Conservation (phyloP, 805 yeast species). For the Yamadazyma insecticola region DNA sequence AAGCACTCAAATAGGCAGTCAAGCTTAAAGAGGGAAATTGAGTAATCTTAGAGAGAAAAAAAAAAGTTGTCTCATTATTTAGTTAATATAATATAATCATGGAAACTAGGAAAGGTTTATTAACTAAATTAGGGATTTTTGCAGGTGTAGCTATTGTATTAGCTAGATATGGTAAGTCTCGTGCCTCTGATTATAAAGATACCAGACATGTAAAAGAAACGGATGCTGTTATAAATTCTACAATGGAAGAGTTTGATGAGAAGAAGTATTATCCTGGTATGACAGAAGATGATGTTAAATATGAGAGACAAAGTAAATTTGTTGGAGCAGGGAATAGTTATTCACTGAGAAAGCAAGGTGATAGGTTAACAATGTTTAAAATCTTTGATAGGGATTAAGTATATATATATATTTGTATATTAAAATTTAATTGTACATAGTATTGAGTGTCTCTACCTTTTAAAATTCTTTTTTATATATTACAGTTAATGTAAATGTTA, state of each 20-base stretch:
- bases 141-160: conserved; percentile 26
- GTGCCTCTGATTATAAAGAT: conserved; percentile 30
- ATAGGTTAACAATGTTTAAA: conserved; percentile 33
- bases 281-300: conserved; percentile 24
- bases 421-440: conserved; percentile 1
- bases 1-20: too few species aligned
- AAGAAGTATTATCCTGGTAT: conserved; percentile 46
- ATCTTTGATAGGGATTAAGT: conserved; percentile 17
- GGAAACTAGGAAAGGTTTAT: conserved; percentile 35
- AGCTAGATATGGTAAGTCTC: conserved; percentile 30
- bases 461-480: too few species aligned
- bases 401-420: background rate
- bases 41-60: too few species aligned
- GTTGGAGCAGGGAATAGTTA: conserved; percentile 68
- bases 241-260: conserved; percentile 24
- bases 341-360: conserved; percentile 54
- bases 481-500: background rate
- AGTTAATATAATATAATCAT: too few species aligned
- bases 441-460: too few species aligned
- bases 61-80: too few species aligned
- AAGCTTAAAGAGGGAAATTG: too few species aligned
- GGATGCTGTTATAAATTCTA: conserved; percentile 30
- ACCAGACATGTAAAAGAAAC: conserved; percentile 30
- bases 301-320: conserved; percentile 53
- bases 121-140: conserved; percentile 30